A percentile compares a stretch with the other conserved stretches of the same genome.
Evolutionary conservation across 129 eudicot species (phyloP).

Genomic region (Erigeron canadensis): DNA sequence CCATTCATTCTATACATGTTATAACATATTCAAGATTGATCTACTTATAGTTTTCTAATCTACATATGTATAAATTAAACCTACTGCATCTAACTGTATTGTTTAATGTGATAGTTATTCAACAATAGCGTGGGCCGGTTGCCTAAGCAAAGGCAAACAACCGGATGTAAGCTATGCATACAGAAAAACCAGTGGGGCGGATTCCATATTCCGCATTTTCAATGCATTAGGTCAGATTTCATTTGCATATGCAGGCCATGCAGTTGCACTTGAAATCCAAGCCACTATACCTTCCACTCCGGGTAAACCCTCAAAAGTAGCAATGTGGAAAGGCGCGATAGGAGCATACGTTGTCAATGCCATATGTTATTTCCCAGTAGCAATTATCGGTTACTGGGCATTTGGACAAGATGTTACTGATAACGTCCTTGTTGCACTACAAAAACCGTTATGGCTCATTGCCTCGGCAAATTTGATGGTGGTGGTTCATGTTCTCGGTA

Average conservation of each 20-base stretch:
- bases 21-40: neutral
- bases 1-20: too few relatives aligned
- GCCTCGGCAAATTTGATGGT: constrained; percentile 93
- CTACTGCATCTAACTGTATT: neutral
- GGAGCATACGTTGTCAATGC: constrained; percentile 75
- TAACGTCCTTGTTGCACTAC: constrained; percentile 70
- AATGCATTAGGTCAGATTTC: constrained; percentile 87
- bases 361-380: constrained; percentile 85
- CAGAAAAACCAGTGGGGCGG: constrained; percentile 61
- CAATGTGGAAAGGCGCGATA: constrained; percentile 94
- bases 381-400: constrained; percentile 85
- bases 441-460: constrained; percentile 85
- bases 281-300: constrained; percentile 95
- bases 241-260: constrained; percentile 91
- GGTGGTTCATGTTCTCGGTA: constrained; percentile 92
- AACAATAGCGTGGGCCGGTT: constrained; percentile 93
- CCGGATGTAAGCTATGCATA: constrained; percentile 70
- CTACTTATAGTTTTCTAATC: too few relatives aligned
- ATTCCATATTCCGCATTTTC: constrained; percentile 62
- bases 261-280: constrained; percentile 86
- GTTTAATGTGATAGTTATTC: constrained; percentile 62
- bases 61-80: neutral
- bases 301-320: constrained; percentile 65
- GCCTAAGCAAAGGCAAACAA: constrained; percentile 58
- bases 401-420: constrained; percentile 92